Conservation (phyloP, 768 basidiomycete species). For the Cystobasidium ongulense region DNA sequence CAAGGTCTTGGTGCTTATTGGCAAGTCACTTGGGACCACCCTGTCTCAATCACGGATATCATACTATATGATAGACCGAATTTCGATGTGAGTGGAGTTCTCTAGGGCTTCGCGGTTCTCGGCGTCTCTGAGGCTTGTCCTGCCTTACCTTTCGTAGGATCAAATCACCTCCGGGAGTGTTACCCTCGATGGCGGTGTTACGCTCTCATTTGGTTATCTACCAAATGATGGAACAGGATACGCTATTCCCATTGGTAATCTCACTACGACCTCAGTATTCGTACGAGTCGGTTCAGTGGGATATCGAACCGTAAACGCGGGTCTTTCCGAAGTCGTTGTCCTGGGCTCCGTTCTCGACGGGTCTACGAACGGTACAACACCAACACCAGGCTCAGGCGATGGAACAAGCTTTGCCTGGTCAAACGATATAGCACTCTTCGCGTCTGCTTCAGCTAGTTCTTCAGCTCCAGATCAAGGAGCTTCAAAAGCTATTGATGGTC, state of each 20-base stretch:
- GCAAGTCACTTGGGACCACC: not conserved
- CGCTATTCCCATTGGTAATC: not conserved
- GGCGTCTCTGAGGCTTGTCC: not conserved
- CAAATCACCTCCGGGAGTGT: not conserved
- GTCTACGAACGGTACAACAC: not conserved
- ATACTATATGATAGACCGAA: not conserved
- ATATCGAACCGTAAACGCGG: not conserved
- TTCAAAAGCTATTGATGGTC: not conserved
- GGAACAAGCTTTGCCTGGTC: not conserved
- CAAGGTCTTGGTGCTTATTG: not conserved
- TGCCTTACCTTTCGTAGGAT: not conserved
- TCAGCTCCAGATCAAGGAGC: not conserved
- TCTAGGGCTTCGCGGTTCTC: no score
- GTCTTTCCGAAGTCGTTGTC: not conserved
- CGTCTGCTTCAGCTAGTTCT: not conserved
- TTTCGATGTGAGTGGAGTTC: not conserved
- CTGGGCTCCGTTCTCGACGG: not conserved
- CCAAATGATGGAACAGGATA: not conserved
- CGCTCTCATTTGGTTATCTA: not conserved
- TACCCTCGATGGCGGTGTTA: not conserved
- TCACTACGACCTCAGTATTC: not conserved
- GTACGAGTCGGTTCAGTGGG: not conserved
- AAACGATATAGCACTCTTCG: not conserved
- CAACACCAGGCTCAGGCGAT: not conserved
- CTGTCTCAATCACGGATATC: conserved; percentile 19